Conservation (phyloP, 441 rosid species). For the Gossypium davidsonii region DNA sequence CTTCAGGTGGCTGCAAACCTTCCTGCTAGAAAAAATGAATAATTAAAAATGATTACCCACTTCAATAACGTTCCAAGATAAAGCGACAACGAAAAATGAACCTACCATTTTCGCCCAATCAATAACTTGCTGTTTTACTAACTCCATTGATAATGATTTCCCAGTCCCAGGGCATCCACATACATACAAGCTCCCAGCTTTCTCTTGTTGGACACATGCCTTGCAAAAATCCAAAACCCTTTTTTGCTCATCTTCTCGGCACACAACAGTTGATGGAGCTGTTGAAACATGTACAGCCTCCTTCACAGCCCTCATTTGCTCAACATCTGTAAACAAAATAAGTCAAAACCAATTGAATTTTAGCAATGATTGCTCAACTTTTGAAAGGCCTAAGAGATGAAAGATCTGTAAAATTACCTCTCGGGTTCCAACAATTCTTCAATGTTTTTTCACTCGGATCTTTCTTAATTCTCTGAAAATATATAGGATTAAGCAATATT, state of each 20-base stretch:
- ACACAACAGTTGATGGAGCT: slow-evolving; percentile 46
- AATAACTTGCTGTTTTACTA: slow-evolving; percentile 41
- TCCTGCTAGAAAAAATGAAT: slow-evolving; percentile 26
- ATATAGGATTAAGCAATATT: neutral
- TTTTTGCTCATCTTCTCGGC: slow-evolving; percentile 64
- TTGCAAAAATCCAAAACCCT: slow-evolving; percentile 57
- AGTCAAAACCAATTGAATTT: neutral
- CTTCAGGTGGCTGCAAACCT: slow-evolving; percentile 43
- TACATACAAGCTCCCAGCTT: slow-evolving; percentile 67
- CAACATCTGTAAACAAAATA: slow-evolving; percentile 33
- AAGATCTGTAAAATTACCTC: slow-evolving; percentile 31
- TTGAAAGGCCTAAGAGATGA: neutral
- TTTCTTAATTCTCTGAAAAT: slow-evolving; percentile 34
- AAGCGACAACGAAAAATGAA: neutral
- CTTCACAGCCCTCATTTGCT: slow-evolving; percentile 51
- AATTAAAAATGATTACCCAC: neutral
- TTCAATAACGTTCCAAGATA: neutral
- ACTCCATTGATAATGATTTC: slow-evolving; percentile 71
- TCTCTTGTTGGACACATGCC: slow-evolving; percentile 41
- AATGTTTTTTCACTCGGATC: slow-evolving; percentile 13
- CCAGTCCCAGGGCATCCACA: slow-evolving; percentile 91
- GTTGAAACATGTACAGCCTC: slow-evolving; percentile 64
- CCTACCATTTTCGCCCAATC: slow-evolving; percentile 65
- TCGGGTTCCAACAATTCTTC: slow-evolving; percentile 52
- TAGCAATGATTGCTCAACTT: neutral